Percentiles rank a stretch among this genome's conserved stretches.
These are phyloP conservation scores for Solanum piurae DNA, from an alignment of 257 asterid species.

Conservation along the genomic window DNA sequence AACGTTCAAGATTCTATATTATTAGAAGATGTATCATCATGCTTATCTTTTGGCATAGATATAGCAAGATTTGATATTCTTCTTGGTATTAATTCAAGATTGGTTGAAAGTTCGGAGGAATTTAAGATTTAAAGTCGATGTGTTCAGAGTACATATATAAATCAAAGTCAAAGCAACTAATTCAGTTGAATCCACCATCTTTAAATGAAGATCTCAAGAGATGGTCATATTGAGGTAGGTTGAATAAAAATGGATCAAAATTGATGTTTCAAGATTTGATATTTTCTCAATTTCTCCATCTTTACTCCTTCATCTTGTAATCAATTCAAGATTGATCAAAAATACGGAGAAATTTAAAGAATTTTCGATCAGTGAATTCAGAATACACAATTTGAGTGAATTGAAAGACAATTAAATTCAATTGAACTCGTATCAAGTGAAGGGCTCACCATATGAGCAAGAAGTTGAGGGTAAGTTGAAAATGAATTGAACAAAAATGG, in stretches of 20 bases:
- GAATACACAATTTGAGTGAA: neutral
- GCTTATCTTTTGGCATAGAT: constrained; percentile 30
- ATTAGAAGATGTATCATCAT: constrained; percentile 19
- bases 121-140: neutral
- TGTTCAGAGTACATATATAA: too few species aligned
- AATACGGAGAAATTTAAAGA: neutral
- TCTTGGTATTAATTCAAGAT: neutral
- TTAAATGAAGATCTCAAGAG: neutral
- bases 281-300: neutral
- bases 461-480: neutral
- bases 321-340: neutral
- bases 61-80: constrained; percentile 2
- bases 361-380: neutral
- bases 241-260: neutral
- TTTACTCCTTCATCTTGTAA: neutral
- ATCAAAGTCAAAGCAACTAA: too few species aligned
- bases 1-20: constrained; percentile 25
- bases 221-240: neutral
- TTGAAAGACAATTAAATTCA: neutral
- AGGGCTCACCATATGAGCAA: neutral
- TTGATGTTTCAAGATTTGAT: too few species aligned
- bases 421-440: neutral
- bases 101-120: neutral
- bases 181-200: neutral
- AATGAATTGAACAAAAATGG: neutral